Conservation (phyloP, 352 stramenopile species). For the Phytophthora rubi region DNA sequence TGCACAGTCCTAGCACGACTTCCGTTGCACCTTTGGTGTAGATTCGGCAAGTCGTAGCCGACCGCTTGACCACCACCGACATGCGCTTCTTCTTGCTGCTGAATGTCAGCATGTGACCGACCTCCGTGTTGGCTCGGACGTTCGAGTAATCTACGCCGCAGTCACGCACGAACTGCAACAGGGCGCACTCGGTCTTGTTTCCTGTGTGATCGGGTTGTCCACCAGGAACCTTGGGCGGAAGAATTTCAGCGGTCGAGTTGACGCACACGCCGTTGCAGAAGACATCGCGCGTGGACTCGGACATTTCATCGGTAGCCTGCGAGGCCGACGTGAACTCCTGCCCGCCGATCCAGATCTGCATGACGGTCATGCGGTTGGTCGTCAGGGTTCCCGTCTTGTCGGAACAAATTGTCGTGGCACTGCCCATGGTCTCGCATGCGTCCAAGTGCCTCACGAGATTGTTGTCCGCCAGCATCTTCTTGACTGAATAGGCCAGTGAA, state of each 20-base stretch:
- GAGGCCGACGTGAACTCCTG: constrained; percentile 62
- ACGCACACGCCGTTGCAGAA: constrained; percentile 74
- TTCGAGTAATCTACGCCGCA: constrained; percentile 69
- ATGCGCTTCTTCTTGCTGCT: constrained; percentile 87
- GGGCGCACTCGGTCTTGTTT: constrained; percentile 84
- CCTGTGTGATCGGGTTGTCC: constrained; percentile 78
- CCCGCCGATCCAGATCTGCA: constrained; percentile 84
- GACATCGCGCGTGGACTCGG: constrained; percentile 63
- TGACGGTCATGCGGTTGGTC: constrained; percentile 97
- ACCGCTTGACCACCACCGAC: constrained; percentile 72
- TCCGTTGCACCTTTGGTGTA: constrained; percentile 84
- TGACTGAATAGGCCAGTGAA: constrained; percentile 95
- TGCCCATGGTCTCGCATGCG: constrained; percentile 94
- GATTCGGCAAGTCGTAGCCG: constrained; percentile 56
- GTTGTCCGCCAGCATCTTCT: constrained; percentile 93
- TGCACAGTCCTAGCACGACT: constrained; percentile 76
- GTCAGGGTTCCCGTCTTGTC: constrained; percentile 99
- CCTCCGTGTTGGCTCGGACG: constrained; percentile 54
- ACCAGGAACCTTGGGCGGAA: constrained; percentile 52
- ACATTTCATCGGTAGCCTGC: constrained; percentile 61
- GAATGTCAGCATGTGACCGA: constrained; percentile 86
- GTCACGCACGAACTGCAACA: constrained; percentile 78
- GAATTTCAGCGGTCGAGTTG: constrained; percentile 82
- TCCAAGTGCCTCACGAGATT: constrained; percentile 91
- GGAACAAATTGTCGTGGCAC: constrained; percentile 96